phyloP scores from a whole-genome alignment of 164 flowering plant genomes.

The Warburgia ugandensis region DNA sequence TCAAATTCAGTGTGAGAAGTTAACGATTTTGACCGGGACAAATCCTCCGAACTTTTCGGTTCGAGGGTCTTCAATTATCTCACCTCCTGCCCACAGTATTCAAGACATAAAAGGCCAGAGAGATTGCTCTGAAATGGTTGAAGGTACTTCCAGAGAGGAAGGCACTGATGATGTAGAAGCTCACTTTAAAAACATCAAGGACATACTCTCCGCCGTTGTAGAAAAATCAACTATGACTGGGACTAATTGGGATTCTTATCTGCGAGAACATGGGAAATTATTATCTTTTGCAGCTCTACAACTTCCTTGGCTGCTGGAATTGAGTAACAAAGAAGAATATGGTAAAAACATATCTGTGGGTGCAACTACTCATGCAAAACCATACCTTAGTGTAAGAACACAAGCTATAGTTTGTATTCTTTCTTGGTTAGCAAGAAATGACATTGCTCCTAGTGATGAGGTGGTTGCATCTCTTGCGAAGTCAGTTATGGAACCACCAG shows the following conservation, averaged over 20 bases:
- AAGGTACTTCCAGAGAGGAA: constrained; percentile 5
- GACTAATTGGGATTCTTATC: constrained; percentile 40
- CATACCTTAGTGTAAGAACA: constrained; percentile 35
- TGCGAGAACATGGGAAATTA: constrained; percentile 62
- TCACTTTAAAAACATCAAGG: constrained; percentile 27
- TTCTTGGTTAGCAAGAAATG: constrained; percentile 83
- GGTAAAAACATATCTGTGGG: constrained; percentile 24
- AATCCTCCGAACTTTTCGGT: constrained; percentile 37
- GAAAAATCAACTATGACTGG: constrained; percentile 37
- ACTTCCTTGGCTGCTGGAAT: constrained; percentile 85
- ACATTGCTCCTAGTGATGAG: constrained; percentile 72
- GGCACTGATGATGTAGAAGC: constrained; percentile 27
- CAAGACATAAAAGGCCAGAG: constrained; percentile 23
- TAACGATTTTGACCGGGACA: constrained; percentile 47
- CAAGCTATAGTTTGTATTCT: constrained; percentile 53
- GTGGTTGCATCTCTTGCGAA: constrained; percentile 68
- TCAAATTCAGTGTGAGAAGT: constrained; percentile 70
- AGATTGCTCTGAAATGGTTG: constrained; percentile 25
- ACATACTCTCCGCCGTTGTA: constrained; percentile 38
- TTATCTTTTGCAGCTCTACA: constrained; percentile 60
- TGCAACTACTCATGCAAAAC: constrained; percentile 23
- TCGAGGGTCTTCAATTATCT: constrained; percentile 30
- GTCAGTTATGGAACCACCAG: constrained; percentile 66
- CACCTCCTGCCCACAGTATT: constrained; percentile 22
- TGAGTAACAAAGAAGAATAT: constrained; percentile 36